phyloP scores from a whole-genome alignment of 495 filamentous ascomycete genomes.

The Cercophora newfieldiana region DNA sequence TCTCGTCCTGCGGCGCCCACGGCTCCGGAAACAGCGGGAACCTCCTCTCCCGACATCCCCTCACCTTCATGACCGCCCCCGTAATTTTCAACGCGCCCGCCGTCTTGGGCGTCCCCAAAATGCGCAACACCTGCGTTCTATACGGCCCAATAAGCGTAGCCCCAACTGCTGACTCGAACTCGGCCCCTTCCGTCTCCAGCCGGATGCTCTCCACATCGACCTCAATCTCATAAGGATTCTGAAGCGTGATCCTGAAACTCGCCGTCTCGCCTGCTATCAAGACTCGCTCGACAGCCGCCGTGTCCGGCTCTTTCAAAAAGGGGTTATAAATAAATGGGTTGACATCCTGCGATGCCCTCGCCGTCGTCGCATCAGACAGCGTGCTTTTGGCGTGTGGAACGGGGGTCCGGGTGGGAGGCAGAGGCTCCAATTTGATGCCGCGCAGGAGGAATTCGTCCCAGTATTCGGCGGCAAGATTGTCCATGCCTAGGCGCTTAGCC shows the following conservation, averaged over 20 bases:
- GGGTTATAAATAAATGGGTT: conserved; percentile 94
- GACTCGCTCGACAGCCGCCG: conserved; percentile 58
- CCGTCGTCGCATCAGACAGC: conserved; percentile 60
- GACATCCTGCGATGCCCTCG: conserved; percentile 56
- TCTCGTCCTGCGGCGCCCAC: conserved; percentile 69
- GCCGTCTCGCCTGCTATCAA: conserved; percentile 76
- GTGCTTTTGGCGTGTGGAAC: conserved; percentile 71
- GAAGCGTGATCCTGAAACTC: conserved; percentile 75
- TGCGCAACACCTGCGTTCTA: conserved; percentile 72
- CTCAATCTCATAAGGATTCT: conserved; percentile 94
- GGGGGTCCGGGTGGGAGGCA: conserved; percentile 53
- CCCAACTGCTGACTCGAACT: conserved; percentile 65
- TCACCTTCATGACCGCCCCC: conserved; percentile 77
- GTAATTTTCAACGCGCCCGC: conserved; percentile 70
- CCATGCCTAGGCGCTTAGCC: conserved; percentile 69
- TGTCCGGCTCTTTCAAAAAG: conserved; percentile 67
- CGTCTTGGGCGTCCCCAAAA: conserved; percentile 65
- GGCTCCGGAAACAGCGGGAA: conserved; percentile 80
- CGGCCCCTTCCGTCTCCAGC: conserved; percentile 69
- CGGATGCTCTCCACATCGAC: conserved; percentile 79
- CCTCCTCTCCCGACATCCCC: conserved; percentile 73
- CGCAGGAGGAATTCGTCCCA: conserved; percentile 96
- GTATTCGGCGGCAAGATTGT: conserved; percentile 73
- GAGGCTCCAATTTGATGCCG: conserved; percentile 65
- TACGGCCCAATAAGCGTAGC: conserved; percentile 73